These are phyloP conservation scores for Diaporthe sp. DNA, from an alignment of 2,329 filamentous ascomycete species.

Conservation along the genomic window DNA sequence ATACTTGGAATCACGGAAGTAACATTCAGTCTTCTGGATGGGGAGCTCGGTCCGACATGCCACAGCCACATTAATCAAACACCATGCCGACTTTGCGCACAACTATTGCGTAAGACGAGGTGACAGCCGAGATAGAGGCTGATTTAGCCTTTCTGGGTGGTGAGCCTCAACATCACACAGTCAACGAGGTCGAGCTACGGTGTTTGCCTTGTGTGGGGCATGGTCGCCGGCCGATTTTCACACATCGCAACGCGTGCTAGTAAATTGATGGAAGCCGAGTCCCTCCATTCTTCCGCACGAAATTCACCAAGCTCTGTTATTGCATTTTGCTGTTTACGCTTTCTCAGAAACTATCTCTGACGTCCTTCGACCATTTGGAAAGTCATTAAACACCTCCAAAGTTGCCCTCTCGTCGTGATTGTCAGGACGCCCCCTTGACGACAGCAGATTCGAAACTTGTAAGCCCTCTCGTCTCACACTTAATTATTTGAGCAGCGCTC, in stretches of 20 bases:
- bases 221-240: not conserved
- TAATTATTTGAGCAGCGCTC: rapidly evolving
- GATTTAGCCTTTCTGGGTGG: not conserved
- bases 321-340: too few species aligned
- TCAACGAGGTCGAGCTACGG: not conserved
- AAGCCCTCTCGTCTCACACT: too few species aligned
- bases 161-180: not conserved
- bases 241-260: not conserved
- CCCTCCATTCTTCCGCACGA: not conserved
- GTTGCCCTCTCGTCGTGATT: too few species aligned
- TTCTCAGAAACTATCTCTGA: too few species aligned
- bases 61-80: not conserved
- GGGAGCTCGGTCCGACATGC: not conserved
- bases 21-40: not conserved
- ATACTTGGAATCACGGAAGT: not conserved
- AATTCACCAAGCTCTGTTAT: too few species aligned
- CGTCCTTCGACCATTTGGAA: too few species aligned
- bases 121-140: not conserved
- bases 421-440: too few species aligned
- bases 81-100: rapidly evolving
- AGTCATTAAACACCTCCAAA: too few species aligned
- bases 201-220: not conserved
- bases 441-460: too few species aligned
- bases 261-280: too few species aligned
- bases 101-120: not conserved